Percentiles rank a stretch among this genome's conserved stretches.
phyloP scores from a whole-genome alignment of 1,284 basidiomycete species.

The Pisolithus thermaeus region DNA sequence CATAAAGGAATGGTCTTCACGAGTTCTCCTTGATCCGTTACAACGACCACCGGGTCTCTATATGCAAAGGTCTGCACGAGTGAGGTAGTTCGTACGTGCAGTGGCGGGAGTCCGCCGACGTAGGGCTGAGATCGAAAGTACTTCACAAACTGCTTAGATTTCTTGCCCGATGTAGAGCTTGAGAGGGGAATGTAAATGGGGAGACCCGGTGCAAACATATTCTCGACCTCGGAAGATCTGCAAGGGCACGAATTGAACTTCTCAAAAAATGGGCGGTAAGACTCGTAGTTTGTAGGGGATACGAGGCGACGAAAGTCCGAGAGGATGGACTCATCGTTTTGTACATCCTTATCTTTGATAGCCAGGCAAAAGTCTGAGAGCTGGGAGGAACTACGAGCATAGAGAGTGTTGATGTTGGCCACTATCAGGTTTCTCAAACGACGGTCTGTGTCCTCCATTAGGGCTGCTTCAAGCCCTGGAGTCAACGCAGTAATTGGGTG shows the following conservation, averaged over 20 bases:
- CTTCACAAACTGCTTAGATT: conserved; percentile 16
- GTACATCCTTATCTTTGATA: conserved; percentile 1
- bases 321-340: conserved; percentile 6
- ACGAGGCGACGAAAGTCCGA: conserved; percentile 10
- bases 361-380: conserved; percentile 9
- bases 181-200: conserved; percentile 18
- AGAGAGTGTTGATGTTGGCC: conserved; percentile 10
- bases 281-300: conserved; percentile 15
- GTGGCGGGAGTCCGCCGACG: conserved; percentile 7
- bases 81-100: conserved; percentile 13
- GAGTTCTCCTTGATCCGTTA: background rate
- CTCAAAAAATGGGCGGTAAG: conserved; percentile 17
- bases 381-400: conserved; percentile 7
- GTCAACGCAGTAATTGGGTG: conserved; percentile 6
- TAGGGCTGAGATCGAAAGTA: conserved; percentile 9
- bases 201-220: conserved; percentile 20
- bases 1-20: conserved; percentile 10
- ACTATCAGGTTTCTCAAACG: conserved; percentile 5
- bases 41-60: conserved; percentile 7
- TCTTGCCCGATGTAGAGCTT: conserved; percentile 16
- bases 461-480: conserved; percentile 9
- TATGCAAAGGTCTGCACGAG: conserved; percentile 15
- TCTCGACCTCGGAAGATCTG: conserved; percentile 11
- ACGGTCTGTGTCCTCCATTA: conserved; percentile 4
- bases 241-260: conserved; percentile 1